These are phyloP conservation scores for Porphyrellus cyaneotinctus DNA, from an alignment of 768 basidiomycete species.

Conservation along the genomic window DNA sequence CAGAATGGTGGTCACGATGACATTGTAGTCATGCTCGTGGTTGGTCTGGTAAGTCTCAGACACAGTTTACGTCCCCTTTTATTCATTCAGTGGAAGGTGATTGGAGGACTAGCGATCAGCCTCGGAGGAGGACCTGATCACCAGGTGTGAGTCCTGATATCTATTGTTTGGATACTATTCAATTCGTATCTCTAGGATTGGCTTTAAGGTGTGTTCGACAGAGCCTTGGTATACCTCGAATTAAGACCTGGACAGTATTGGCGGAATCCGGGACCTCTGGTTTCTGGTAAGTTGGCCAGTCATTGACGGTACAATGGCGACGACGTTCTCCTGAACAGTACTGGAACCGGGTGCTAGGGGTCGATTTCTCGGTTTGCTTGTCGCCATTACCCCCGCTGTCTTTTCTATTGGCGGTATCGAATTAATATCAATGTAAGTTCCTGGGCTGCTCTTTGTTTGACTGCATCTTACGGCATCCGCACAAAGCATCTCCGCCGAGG, in stretches of 20 bases:
- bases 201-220: conserved; percentile 9
- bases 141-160: conserved; percentile 33
- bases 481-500: conserved; percentile 68
- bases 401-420: conserved; percentile 83
- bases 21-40: conserved; percentile 35
- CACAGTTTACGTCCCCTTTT: not conserved
- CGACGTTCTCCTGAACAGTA: not conserved
- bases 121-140: conserved; percentile 58
- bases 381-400: conserved; percentile 31
- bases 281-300: conserved; percentile 11
- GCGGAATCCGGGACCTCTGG: conserved; percentile 23
- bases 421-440: conserved; percentile 58
- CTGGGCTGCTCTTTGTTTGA: conserved; percentile 13
- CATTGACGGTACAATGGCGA: not conserved
- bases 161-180: conserved; percentile 23
- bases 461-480: conserved; percentile 5
- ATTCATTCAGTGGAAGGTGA: conserved; percentile 22
- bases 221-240: not conserved
- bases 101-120: conserved; percentile 47
- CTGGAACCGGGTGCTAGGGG: conserved; percentile 20
- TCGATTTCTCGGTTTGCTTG: conserved; percentile 23
- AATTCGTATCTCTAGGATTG: conserved; percentile 11
- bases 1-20: not conserved
- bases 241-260: conserved; percentile 16
- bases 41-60: conserved; percentile 25